Conservation (phyloP, 2,329 filamentous ascomycete species). For the Fusarium redolens region DNA sequence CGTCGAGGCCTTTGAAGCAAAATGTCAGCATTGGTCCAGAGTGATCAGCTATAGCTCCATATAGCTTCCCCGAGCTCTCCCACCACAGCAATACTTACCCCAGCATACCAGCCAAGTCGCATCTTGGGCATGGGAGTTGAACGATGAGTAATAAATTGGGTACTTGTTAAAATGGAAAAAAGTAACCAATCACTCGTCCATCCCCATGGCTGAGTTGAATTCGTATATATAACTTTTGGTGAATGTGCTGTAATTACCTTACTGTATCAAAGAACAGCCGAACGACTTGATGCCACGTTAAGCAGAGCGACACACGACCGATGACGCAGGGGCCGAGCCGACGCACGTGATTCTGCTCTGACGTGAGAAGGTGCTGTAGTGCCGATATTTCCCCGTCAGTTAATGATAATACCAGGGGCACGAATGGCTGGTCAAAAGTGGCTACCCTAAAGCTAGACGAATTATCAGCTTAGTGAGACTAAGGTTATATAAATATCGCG, state of each 20-base stretch:
- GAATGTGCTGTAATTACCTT: conserved; percentile 16
- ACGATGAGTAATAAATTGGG: conserved; percentile 16
- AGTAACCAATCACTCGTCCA: conserved; percentile 34
- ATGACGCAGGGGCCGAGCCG: conserved; percentile 42
- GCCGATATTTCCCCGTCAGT: conserved; percentile 33
- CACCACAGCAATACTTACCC: conserved; percentile 58
- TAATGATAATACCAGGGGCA: background rate
- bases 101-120: conserved; percentile 70
- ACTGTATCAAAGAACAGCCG: conserved; percentile 20
- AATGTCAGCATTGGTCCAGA: conserved; percentile 34
- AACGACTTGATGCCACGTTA: conserved; percentile 47
- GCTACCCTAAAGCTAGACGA: conserved; percentile 35
- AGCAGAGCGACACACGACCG: conserved; percentile 39
- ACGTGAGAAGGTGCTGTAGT: background rate
- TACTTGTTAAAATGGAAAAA: conserved; percentile 17
- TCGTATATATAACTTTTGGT: conserved; percentile 10
- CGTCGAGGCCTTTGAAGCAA: conserved; percentile 74
- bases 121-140: conserved; percentile 56
- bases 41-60: conserved; percentile 37
- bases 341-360: conserved; percentile 40
- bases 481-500: background rate
- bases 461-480: conserved; percentile 17
- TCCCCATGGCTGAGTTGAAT: conserved; percentile 38
- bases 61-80: conserved; percentile 40
- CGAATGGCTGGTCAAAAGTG: background rate